Evolutionary conservation across 345 rosid species (phyloP).

Genomic region (Microthlaspi erraticum): DNA sequence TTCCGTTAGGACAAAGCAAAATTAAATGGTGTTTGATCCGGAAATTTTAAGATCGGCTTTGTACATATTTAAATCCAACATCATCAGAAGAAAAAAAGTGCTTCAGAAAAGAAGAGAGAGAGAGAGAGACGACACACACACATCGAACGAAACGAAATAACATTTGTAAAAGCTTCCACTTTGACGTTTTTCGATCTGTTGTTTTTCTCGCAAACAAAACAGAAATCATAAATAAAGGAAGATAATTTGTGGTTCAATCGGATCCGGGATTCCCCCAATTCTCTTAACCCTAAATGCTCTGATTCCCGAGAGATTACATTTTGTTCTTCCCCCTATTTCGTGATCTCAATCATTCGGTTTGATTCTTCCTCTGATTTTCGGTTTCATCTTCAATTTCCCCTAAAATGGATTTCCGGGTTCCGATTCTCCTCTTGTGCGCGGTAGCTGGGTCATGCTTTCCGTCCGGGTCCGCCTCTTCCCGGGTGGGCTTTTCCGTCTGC

Average conservation of each 20-base stretch:
- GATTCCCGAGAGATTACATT: conserved; percentile 25
- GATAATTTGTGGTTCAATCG: neutral
- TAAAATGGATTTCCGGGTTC: conserved; percentile 35
- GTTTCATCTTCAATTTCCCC: neutral
- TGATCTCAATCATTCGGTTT: neutral
- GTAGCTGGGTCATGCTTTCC: conserved; percentile 36
- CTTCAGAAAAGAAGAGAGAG: neutral
- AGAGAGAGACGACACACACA: neutral
- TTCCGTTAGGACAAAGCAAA: neutral
- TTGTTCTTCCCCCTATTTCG: conserved; percentile 7
- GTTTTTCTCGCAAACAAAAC: neutral
- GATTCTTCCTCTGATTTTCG: too few species aligned
- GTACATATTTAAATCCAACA: conserved; percentile 13
- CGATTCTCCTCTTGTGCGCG: conserved; percentile 44
- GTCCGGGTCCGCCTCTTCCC: conserved; percentile 39
- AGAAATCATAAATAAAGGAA: neutral
- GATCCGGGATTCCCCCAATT: conserved; percentile 34
- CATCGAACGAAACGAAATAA: conserved; percentile 1
- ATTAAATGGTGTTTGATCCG: conserved; percentile 12
- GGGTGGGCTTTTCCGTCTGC: conserved; percentile 48
- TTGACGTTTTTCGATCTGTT: conserved; percentile 28
- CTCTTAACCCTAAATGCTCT: conserved; percentile 3
- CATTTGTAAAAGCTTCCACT: neutral
- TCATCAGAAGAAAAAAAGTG: conserved; percentile 10
- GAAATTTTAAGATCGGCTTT: neutral